Evolutionary conservation across 2,329 filamentous ascomycete species (phyloP).

Genomic region (Talaromyces sp.): DNA sequence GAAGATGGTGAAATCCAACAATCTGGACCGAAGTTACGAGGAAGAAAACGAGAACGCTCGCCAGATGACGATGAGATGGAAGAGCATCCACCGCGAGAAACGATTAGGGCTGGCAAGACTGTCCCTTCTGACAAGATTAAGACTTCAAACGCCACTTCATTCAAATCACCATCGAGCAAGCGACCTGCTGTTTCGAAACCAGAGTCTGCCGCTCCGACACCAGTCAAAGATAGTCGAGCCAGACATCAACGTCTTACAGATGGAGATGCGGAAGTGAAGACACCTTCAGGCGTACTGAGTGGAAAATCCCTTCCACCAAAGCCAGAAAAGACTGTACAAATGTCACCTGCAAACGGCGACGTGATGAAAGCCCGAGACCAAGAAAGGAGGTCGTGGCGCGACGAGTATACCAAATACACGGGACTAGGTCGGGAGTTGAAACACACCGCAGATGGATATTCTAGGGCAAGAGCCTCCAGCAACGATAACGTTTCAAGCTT

Average conservation of each 20-base stretch:
- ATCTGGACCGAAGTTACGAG: slow-evolving; percentile 4
- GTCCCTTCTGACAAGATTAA: slow-evolving; percentile 3
- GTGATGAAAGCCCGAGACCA: slow-evolving; percentile 27
- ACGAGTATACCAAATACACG: slow-evolving; percentile 42
- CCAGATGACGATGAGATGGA: slow-evolving; percentile 1
- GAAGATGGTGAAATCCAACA: slow-evolving; percentile 8
- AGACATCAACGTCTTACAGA: slow-evolving; percentile 40
- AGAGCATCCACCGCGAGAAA: not conserved
- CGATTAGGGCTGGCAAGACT: slow-evolving; percentile 8
- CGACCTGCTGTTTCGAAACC: slow-evolving; percentile 25
- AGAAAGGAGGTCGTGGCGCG: slow-evolving; percentile 43
- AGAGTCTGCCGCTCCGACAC: slow-evolving; percentile 35
- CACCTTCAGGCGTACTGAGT: slow-evolving; percentile 30
- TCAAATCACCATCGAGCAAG: slow-evolving; percentile 19
- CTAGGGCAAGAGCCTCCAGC: slow-evolving; percentile 25
- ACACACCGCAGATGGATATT: slow-evolving; percentile 41
- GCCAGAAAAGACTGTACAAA: slow-evolving; percentile 25
- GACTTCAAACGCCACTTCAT: not conserved
- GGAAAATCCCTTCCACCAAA: slow-evolving; percentile 31
- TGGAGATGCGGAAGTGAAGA: slow-evolving; percentile 40
- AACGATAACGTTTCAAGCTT: slow-evolving; percentile 24
- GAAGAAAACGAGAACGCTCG: slow-evolving; percentile 10
- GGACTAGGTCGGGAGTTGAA: slow-evolving; percentile 47
- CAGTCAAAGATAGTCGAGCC: slow-evolving; percentile 42
- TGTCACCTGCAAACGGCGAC: slow-evolving; percentile 30